phyloP scores from a whole-genome alignment of 352 stramenopile genomes.

The Pythium phragmitis region DNA sequence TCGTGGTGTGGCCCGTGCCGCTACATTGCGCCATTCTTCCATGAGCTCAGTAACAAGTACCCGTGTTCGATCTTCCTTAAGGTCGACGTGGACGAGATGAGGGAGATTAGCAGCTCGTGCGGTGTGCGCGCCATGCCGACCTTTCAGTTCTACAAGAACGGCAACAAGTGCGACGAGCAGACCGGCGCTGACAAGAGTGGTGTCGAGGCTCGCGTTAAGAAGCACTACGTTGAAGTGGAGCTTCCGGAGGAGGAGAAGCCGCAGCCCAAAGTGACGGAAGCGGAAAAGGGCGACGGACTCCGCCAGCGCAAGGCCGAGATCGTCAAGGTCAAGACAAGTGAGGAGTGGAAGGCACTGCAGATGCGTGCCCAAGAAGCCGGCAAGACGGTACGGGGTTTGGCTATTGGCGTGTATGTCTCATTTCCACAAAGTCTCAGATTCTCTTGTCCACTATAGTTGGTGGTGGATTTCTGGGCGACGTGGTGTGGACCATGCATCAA shows the following conservation, averaged over 20 bases:
- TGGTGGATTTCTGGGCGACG: constrained; percentile 84
- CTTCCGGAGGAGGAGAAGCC: constrained; percentile 64
- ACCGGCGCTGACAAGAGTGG: constrained; percentile 73
- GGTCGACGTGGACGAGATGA: constrained; percentile 87
- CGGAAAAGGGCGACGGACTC: constrained; percentile 28
- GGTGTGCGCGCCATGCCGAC: constrained; percentile 93
- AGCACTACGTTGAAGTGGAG: constrained; percentile 80
- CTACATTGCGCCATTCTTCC: constrained; percentile 81
- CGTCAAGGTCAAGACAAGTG: constrained; percentile 44
- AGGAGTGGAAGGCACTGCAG: constrained; percentile 55
- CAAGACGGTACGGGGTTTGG: constrained; percentile 34
- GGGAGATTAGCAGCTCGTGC: constrained; percentile 58
- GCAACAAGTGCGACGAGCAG: constrained; percentile 87
- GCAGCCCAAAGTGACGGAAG: constrained; percentile 21
- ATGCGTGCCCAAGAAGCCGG: constrained; percentile 41
- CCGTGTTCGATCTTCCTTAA: constrained; percentile 86
- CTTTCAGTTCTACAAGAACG: constrained; percentile 94
- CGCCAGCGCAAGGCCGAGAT: constrained; percentile 62
- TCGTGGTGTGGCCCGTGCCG: constrained; percentile 89
- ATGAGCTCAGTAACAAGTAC: constrained; percentile 85
- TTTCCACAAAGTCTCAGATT: not conserved
- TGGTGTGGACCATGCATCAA: constrained; percentile 84
- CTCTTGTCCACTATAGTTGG: constrained; percentile 36
- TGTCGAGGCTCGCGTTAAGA: constrained; percentile 63
- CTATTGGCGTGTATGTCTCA: not conserved